These are phyloP conservation scores for Panicum virgatum DNA, from an alignment of 202 grass and related monocot genomes.

Conservation along the genomic window DNA sequence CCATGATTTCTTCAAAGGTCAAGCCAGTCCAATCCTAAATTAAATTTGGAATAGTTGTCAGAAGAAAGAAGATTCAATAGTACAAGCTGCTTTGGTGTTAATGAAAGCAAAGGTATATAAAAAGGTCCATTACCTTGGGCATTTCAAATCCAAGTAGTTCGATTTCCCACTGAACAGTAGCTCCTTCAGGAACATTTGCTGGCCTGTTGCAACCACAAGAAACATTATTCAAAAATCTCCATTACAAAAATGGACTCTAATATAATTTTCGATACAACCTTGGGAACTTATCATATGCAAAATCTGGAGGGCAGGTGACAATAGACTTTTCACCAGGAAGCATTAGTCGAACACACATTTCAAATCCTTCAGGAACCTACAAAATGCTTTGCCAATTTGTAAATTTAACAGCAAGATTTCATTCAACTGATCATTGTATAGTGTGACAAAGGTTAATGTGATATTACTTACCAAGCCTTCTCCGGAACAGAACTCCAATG, in stretches of 20 bases:
- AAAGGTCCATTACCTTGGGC: conserved; percentile 60
- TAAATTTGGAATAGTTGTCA: conserved; percentile 25
- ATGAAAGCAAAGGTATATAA: neutral
- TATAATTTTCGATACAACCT: conserved; percentile 55
- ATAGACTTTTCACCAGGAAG: conserved; percentile 93
- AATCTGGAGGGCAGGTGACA: conserved; percentile 92
- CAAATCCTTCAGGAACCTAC: conserved; percentile 96
- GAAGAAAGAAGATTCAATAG: conserved; percentile 24
- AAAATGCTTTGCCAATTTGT: conserved; percentile 25
- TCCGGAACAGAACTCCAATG: conserved; percentile 96
- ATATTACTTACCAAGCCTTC: conserved; percentile 80
- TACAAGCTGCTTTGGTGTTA: neutral
- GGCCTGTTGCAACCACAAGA: conserved; percentile 58
- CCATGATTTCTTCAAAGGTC: conserved; percentile 94
- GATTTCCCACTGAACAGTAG: conserved; percentile 90
- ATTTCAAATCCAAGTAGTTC: conserved; percentile 94
- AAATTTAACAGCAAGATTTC: conserved; percentile 1
- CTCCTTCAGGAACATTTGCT: conserved; percentile 89
- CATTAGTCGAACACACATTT: conserved; percentile 98
- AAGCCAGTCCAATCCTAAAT: conserved; percentile 96
- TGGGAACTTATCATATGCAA: conserved; percentile 97
- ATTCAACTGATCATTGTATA: conserved; percentile 1
- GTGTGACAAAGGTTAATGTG: conserved; percentile 8
- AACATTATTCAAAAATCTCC: conserved; percentile 31
- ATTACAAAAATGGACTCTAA: conserved; percentile 18